Base-by-base conservation (phyloP, 2,329 filamentous ascomycete species). In the Scedosporium minutisporum region DNA sequence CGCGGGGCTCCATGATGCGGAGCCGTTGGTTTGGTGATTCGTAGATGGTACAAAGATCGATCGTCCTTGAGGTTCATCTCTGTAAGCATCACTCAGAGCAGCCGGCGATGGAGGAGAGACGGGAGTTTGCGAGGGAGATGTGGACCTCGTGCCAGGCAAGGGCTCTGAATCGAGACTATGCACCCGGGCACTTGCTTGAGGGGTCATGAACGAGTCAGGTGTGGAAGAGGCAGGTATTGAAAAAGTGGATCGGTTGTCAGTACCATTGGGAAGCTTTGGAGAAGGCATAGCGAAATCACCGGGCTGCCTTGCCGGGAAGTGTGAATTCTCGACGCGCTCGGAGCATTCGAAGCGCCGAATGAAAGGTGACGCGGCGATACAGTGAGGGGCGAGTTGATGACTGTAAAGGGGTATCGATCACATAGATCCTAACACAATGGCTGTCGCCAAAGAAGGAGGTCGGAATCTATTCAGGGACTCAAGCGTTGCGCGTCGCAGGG, bases 1-100 rank as follows among this genome's bases (percentile, higher is more conserved):
- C 57, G 72, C 71, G n/a, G 76, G 73, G 64, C 77, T 77, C 75
- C 80, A 81, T 60, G 72, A 66, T 33, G 69, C 3, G 25, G 60
- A 12, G 18, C 60, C 60, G 41, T 61, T 61, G 46, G 29, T 29
- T 27, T 61, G 46, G 29, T 5, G 6, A 38, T 12, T 41, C 25
- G 55, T 14, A 18, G 51, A 14, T 18, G 60, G 38, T 12, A 42
- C 48, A 33, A 61, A 57, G 60, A 61, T 61, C 60, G 60, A 55
- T 33, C 48, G 60, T 29, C 60, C 60, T 61, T 55, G 14, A 38
- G 23, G n/a, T 6, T 10, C 25, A 23, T 18, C 6, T 14, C 5
- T 58, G 55, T 58, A n/a, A 58, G 55, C 27, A 58, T 58, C 55
- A 33, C 33, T n/a, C 25, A 23, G 27, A 10, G 21, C 55, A 33